These are phyloP conservation scores for Combretum micranthum DNA, from an alignment of 345 rosid species.

Conservation along the genomic window DNA sequence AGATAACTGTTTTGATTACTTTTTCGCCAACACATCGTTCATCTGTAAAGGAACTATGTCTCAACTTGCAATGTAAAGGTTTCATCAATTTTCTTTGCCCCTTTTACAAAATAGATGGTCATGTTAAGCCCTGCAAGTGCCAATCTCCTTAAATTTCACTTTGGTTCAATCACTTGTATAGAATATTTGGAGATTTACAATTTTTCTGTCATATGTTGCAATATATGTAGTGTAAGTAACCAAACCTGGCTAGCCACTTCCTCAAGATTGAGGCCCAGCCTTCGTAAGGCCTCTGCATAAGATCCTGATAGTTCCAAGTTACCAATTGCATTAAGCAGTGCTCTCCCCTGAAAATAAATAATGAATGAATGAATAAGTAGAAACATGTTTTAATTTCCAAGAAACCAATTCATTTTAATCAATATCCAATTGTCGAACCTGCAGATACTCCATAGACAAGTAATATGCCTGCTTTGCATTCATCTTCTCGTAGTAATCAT, in stretches of 20 bases:
- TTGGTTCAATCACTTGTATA: too few relatives aligned
- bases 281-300: slow-evolving; percentile 48
- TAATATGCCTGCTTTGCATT: slow-evolving; percentile 55
- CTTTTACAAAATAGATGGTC: too few relatives aligned
- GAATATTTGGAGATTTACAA: too few relatives aligned
- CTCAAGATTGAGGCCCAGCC: slow-evolving; percentile 35
- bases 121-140: too few relatives aligned
- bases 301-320: slow-evolving; percentile 51
- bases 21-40: too few relatives aligned
- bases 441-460: slow-evolving; percentile 54
- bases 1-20: too few relatives aligned
- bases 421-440: slow-evolving; percentile 22
- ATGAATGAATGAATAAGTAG: not conserved
- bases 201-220: too few relatives aligned
- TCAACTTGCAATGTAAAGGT: too few relatives aligned
- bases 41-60: too few relatives aligned
- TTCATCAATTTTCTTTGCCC: too few relatives aligned
- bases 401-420: not conserved
- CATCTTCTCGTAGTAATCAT: slow-evolving; percentile 30
- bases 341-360: slow-evolving; percentile 42
- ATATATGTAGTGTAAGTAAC: not conserved
- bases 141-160: too few relatives aligned
- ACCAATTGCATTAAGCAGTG: slow-evolving; percentile 50
- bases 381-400: slow-evolving; percentile 1
- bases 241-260: slow-evolving; percentile 38